phyloP scores from a whole-genome alignment of 2,329 filamentous ascomycete species.

The Camillea tinctor region DNA sequence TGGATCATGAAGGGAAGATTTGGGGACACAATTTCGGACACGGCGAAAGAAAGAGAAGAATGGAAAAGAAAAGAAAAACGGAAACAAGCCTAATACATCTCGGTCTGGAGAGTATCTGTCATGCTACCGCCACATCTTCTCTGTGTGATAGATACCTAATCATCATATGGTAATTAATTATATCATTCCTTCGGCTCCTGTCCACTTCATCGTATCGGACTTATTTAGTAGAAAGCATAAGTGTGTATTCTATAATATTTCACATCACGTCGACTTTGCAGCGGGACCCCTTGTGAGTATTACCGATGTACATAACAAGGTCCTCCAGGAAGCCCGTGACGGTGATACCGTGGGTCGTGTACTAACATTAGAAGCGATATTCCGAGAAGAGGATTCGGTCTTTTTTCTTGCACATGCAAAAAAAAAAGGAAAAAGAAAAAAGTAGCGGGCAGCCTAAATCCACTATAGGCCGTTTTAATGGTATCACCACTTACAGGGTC shows the following conservation, averaged over 20 bases:
- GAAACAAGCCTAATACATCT: neutral
- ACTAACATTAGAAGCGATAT: conserved; percentile 29
- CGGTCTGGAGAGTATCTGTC: neutral
- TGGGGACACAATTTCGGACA: neutral
- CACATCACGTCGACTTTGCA: neutral
- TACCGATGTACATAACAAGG: conserved; percentile 11
- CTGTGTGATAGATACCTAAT: too few species aligned
- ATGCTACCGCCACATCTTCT: neutral
- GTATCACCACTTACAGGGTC: neutral
- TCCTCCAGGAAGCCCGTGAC: conserved; percentile 15
- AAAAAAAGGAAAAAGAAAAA: too few species aligned
- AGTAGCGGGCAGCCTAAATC: neutral
- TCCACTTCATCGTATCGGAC: neutral
- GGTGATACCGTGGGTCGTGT: conserved; percentile 24
- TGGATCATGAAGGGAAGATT: neutral
- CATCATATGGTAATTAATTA: neutral
- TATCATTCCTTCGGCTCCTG: neutral
- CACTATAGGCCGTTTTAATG: neutral
- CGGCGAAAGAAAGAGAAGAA: neutral
- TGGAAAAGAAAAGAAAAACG: too few species aligned
- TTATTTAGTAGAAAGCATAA: neutral
- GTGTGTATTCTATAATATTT: neutral
- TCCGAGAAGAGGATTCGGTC: conserved; percentile 23
- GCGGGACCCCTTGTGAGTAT: conserved; percentile 20
- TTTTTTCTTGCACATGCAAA: neutral